Evolutionary conservation across 805 yeast genomes (phyloP), one percentile per base, ranked within the genome.

Genomic region (Kluyveromyces nonfermentans): DNA sequence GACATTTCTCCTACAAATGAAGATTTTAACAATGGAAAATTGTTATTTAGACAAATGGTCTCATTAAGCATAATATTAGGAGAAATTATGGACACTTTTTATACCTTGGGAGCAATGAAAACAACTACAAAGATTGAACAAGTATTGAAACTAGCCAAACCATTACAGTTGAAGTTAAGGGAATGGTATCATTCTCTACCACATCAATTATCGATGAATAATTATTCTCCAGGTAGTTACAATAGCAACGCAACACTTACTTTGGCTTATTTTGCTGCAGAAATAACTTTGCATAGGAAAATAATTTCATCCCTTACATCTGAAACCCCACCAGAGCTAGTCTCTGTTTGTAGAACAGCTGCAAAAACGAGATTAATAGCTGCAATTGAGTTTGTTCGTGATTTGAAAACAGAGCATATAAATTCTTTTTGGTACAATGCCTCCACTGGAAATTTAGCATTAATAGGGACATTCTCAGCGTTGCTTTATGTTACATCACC

Each of bases 381-480:
- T 0, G 85, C 96, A 0, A 76, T 85, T 47, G 93, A 84, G 43
- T 84, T 86, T 60, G 80, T 85, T 8, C 68, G 81, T 40, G 82
- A 78, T 47, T 70, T 89, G 59, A 81, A 80, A 52, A 81, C 83
- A 8, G 95, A 87, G 52, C 95, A 87, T 56, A 72, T 86, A 39
- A 89, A 81, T 57, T 78, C 95, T 9, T 88, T 87, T 60, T 89
- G 96, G 96, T 93, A 85, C 63, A 77, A 88, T 1, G 77, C 88
- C 1, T 76, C 95, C 0, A 72, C 93, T 0, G 73, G 83, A 12
- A 86, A 85, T 55, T 77, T 89, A 50, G 78, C 95, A 6, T 64
- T 85, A 32, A 85, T 88, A 33, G 96, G 96, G 2, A 77, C 90
- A 0, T 89, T 89, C 70, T 95, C 96, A 0, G 81, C 94, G 0